phyloP scores from a whole-genome alignment of 495 filamentous ascomycete genomes.

The Cetradonia linearis region DNA sequence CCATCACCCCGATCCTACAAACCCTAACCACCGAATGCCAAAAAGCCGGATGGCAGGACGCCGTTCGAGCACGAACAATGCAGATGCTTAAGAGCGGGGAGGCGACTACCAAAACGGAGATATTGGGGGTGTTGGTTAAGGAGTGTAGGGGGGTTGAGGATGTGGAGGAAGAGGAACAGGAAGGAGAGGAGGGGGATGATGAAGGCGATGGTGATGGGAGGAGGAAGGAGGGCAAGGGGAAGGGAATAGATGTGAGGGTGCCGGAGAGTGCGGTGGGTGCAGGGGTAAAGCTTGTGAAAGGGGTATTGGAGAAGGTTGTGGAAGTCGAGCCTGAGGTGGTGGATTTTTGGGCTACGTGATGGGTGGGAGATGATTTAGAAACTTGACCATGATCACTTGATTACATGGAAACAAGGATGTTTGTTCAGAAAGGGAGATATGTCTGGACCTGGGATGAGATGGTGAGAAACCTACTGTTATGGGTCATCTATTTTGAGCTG shows the following conservation, averaged over 20 bases:
- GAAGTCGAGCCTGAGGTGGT: conserved; percentile 10
- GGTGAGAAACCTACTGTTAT: neutral
- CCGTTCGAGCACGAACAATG: neutral
- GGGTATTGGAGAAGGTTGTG: conserved; percentile 6
- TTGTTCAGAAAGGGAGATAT: neutral
- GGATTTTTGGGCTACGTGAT: conserved; percentile 9
- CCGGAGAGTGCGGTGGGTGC: conserved; percentile 13
- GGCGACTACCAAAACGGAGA: neutral
- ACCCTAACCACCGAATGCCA: neutral
- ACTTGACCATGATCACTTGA: neutral
- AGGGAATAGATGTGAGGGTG: neutral
- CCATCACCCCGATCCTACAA: conserved; percentile 1
- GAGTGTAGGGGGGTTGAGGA: conserved; percentile 5
- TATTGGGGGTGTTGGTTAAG: neutral
- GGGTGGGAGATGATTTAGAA: neutral
- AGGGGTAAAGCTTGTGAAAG: conserved; percentile 15
- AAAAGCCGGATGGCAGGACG: conserved; percentile 4
- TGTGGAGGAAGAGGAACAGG: neutral
- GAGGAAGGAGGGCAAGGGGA: neutral
- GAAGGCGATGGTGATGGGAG: neutral
- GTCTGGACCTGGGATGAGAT: neutral
- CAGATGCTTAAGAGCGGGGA: conserved; percentile 1
- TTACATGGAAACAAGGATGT: neutral
- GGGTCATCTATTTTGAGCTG: neutral
- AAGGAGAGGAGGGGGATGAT: neutral